Evolutionary conservation across 2,329 filamentous ascomycete species (phyloP).

Genomic region (Akanthomyces dipterigenus): DNA sequence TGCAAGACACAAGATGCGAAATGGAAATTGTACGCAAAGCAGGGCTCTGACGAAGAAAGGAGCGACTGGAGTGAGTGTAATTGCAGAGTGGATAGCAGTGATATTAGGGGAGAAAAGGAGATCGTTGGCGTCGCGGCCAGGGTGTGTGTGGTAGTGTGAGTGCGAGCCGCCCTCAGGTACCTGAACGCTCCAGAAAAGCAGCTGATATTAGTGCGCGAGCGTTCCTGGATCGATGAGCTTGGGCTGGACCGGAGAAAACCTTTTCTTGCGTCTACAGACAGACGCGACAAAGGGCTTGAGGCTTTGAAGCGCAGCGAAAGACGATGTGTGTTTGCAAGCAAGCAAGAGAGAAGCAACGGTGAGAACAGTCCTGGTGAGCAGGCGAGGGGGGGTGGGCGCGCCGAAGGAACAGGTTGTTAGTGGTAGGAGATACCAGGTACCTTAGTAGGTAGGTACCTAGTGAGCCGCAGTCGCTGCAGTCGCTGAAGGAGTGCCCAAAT

Average conservation of each 20-base stretch:
- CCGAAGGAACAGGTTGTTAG: not conserved
- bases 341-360: constrained; percentile 1
- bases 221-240: not conserved
- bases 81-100: constrained; percentile 30
- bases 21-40: constrained; percentile 19
- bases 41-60: constrained; percentile 23
- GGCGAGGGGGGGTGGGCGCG: not conserved
- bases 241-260: not conserved
- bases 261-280: not conserved
- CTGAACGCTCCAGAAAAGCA: constrained; percentile 2
- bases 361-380: constrained; percentile 1
- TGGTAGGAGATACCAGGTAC: not conserved
- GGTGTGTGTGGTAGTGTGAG: constrained; percentile 9
- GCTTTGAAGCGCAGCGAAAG: not conserved
- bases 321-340: constrained; percentile 7
- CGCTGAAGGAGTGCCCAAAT: not conserved
- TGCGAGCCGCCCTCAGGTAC: constrained; percentile 6
- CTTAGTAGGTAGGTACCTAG: too few species aligned
- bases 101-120: constrained; percentile 32
- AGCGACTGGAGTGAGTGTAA: constrained; percentile 35
- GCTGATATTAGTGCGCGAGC: constrained; percentile 3
- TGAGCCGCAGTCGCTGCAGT: not conserved
- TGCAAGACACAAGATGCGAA: constrained; percentile 14
- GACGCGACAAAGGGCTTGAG: not conserved
- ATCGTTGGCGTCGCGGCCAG: constrained; percentile 15